phyloP scores from a whole-genome alignment of 345 rosid species.

The Eucalyptus victrix region DNA sequence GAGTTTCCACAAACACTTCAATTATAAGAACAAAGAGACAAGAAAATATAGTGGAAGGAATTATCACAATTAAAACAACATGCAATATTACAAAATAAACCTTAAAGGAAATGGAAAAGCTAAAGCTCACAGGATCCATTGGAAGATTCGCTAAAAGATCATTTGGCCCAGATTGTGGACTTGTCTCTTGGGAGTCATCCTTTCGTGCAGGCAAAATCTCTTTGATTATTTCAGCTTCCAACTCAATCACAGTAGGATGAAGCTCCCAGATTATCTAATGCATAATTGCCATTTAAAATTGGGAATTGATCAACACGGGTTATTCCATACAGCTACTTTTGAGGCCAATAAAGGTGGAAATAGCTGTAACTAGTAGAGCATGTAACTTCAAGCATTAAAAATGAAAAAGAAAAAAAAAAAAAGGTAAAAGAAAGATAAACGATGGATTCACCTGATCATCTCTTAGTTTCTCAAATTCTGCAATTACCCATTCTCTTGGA shows the following conservation, averaged over 20 bases:
- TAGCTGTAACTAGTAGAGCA: not conserved
- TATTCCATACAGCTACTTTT: not conserved
- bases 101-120: not conserved
- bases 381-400: not conserved
- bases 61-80: not conserved
- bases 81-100: not conserved
- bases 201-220: not conserved
- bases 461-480: conserved; percentile 13
- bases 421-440: not conserved
- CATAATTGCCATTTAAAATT: not conserved
- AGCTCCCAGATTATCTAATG: conserved; percentile 26
- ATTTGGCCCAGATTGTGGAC: not conserved
- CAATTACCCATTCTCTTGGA: conserved; percentile 10
- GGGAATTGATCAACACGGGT: not conserved
- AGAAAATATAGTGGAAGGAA: not conserved
- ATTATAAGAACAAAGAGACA: not conserved
- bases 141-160: not conserved
- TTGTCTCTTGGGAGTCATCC: not conserved
- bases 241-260: conserved; percentile 12
- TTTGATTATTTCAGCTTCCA: conserved; percentile 6
- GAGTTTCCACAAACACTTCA: not conserved
- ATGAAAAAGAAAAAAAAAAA: not conserved
- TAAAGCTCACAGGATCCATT: not conserved
- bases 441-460: conserved; percentile 15
- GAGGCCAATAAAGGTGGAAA: not conserved